Base-by-base conservation (phyloP, 768 basidiomycete genomes). In the Porphyrellus cyaneotinctus region DNA sequence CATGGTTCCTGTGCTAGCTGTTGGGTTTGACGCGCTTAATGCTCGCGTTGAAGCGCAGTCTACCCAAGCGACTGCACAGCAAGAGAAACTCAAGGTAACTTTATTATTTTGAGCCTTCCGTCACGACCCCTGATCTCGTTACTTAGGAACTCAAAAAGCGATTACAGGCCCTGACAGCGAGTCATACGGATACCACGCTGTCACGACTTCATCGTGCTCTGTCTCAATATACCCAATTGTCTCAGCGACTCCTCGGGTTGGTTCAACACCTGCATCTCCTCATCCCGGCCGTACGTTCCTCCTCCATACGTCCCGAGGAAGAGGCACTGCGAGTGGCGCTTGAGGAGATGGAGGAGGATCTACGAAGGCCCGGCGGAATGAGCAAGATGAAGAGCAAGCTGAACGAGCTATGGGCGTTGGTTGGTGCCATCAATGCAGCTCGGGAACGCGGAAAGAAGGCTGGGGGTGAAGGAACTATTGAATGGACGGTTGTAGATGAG, bases 401-500 rank as follows among this genome's bases (percentile, higher is more conserved):
- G 62, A 89, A 88, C 57, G 91, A 93, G 64, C 71, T 94, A 24
- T 94, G 91, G 91, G 89, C 88, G 15, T 72, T 89, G 14, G 78
- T 93, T 10, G 89, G 89, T 4, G 83, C 87, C 41, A 73, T 92
- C 17, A 79, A 79, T 48, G 78, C 78, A 9, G 77, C 81, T 24
- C 71, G 77, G 59, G 83, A 85, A 61, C 69, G 75, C 37, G 77
- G 75, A 43, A 68, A 73, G 53, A 75, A 77, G 55, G 68, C 63
- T 20, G 70, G 68, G 28, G 60, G 63, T 13, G 77, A 75, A 15
- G 76, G 74, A 1, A 51, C 46, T 15, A 75, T 78, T 9, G 87
- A 84, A 60, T 91, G 89, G 89, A 79, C 83, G 0, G 88, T 92
- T n/a, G 87, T 88, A 3, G 91, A 94, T 64, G 88, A 90, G 62